Evolutionary conservation across 257 asterid genomes (phyloP).

Genomic region (Nicotiana tabacum): DNA sequence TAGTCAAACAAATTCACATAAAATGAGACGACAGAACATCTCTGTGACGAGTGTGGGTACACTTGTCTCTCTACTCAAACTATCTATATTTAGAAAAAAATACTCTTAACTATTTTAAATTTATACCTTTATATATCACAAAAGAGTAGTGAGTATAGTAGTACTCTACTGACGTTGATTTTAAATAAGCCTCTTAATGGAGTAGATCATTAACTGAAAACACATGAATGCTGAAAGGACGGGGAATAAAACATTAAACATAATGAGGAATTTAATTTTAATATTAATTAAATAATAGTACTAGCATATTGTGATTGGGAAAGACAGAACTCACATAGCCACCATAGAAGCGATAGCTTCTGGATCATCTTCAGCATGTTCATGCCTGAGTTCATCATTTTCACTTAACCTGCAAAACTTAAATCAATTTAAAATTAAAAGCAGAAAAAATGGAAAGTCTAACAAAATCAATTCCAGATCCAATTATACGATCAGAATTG

Average conservation of each 20-base stretch:
- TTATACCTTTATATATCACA: not conserved
- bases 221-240: constrained; percentile 10
- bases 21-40: too few relatives aligned
- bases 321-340: constrained; percentile 45
- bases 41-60: not conserved
- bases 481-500: not conserved
- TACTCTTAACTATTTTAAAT: not conserved
- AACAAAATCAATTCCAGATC: constrained; percentile 20
- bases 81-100: not conserved
- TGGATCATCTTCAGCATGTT: constrained; percentile 61
- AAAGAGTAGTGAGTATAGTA: not conserved
- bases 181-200: not conserved
- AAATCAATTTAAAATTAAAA: not conserved
- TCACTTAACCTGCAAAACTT: constrained; percentile 35
- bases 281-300: not conserved
- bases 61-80: not conserved
- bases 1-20: too few relatives aligned
- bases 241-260: too few relatives aligned
- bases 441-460: not conserved
- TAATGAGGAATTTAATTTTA: not conserved
- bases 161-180: not conserved
- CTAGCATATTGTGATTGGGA: not conserved
- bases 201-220: constrained; percentile 4
- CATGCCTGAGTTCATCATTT: constrained; percentile 30
- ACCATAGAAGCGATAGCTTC: constrained; percentile 66